Base-by-base conservation (phyloP, 2,329 filamentous ascomycete species). In the Epicoccum sorghinum region DNA sequence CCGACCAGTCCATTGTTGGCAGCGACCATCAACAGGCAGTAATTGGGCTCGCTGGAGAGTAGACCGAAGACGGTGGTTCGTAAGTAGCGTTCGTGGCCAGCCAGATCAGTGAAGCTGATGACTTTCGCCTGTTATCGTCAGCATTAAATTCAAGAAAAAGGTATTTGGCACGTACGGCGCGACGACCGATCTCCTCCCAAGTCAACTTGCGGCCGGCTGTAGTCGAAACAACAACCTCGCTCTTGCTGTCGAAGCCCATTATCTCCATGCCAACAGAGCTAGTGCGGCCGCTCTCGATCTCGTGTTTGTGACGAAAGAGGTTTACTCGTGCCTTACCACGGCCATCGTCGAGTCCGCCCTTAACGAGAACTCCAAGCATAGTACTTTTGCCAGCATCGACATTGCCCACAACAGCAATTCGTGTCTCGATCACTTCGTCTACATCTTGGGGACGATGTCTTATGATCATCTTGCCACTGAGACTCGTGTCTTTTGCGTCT, bases 371-470 rank as follows among this genome's bases (percentile, higher is more conserved):
- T 38, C 95, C 95, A 2, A 99, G 80, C 85, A 98, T 89, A 25
- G 95, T 98, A 71, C 91, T 96, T 78, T 99, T 99, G 0, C 95
- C 95, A 8, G 95, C 95, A 73, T 99, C 95, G 49, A 99, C 91
- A 79, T 99, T 99, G 43, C 95, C 95, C 7, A 99, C 95, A 0
- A 99, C 95, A 0, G 93, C 95, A 77, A 99, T 96, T 64, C 95
- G 81, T 8, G 93, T 96, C 81, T 99, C 95, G 57, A 97, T 96
- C 24, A 96, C 90, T 52, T 96, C 87, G 71, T 98, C 92, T 4
- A 91, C 84, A 10, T 83, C 88, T 18, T 82, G 79, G 3, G 93
- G 91, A 22, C 84, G 79, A 68, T 89, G 87, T 35, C 95, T 86
- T 56, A 98, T 83, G 66, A 98, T 84, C 44, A 97, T 74, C 74